Evolutionary conservation across 345 rosid genomes (phyloP).

Genomic region (Eucalyptus paniculata): DNA sequence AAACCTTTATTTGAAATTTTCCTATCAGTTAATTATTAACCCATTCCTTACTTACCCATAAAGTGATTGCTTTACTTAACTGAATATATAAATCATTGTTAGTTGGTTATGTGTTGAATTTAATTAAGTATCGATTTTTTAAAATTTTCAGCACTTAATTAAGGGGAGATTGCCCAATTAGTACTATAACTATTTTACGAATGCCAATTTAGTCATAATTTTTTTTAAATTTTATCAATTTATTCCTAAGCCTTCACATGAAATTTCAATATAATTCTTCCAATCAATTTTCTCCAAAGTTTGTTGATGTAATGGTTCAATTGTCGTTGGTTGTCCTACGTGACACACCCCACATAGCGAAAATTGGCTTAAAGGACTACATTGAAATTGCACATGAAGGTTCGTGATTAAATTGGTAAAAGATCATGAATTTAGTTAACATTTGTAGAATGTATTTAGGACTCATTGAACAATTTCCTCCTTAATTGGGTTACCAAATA

Average conservation of each 20-base stretch:
- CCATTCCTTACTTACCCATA: not conserved
- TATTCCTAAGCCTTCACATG: not conserved
- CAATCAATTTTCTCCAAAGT: not conserved
- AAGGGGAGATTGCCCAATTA: not conserved
- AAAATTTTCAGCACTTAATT: not conserved
- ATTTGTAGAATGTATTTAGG: not conserved
- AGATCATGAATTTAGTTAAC: too few relatives aligned
- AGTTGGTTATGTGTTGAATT: not conserved
- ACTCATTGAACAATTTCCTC: not conserved
- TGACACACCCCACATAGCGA: accelerated
- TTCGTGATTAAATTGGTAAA: too few relatives aligned
- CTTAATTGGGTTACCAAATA: not conserved
- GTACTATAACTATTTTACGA: not conserved
- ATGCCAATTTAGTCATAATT: not conserved
- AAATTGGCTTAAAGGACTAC: not conserved
- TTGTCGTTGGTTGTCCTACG: accelerated
- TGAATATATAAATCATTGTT: not conserved
- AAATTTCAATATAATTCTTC: too few relatives aligned
- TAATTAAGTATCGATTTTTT: not conserved
- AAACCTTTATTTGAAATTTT: too few relatives aligned
- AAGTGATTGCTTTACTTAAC: not conserved
- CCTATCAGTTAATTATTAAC: too few relatives aligned
- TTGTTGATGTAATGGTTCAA: accelerated
- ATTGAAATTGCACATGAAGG: not conserved
- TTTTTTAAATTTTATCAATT: too few relatives aligned